A percentile compares a stretch with the other conserved stretches of the same genome.
phyloP scores from a whole-genome alignment of 139 green algal species.

The Chlorella sp. region DNA sequence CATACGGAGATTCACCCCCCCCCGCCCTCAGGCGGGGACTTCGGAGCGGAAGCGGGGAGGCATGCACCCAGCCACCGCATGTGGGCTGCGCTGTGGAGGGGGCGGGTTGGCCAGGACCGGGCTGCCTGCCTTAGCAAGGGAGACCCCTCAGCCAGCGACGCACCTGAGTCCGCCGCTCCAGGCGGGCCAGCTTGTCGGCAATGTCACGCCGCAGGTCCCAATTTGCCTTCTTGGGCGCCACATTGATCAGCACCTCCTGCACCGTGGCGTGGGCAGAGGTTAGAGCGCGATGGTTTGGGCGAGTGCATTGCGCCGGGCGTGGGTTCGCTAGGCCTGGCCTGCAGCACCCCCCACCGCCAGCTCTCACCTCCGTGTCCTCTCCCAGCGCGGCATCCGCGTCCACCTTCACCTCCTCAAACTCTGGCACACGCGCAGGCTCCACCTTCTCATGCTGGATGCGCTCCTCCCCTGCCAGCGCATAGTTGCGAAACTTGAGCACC shows the following conservation, averaged over 20 bases:
- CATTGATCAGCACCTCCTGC: constrained; percentile 65
- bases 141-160: neutral
- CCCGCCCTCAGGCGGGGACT: too few relatives aligned
- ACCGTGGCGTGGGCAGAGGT: neutral
- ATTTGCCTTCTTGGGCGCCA: constrained; percentile 92
- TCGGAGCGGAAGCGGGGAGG: too few relatives aligned
- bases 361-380: constrained; percentile 55
- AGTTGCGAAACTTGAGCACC: constrained; percentile 86
- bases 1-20: too few relatives aligned
- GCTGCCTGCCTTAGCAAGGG: too few relatives aligned
- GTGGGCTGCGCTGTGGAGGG: too few relatives aligned
- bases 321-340: neutral
- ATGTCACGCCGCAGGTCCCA: constrained; percentile 90
- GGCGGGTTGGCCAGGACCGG: too few relatives aligned
- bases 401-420: constrained; percentile 67
- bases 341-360: neutral
- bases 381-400: constrained; percentile 61
- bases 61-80: too few relatives aligned
- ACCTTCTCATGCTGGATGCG: constrained; percentile 79
- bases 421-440: constrained; percentile 64
- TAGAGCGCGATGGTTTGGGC: neutral
- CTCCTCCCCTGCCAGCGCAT: constrained; percentile 71
- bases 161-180: constrained; percentile 81
- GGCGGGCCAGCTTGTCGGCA: constrained; percentile 75
- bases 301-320: neutral